Percentiles rank a stretch among this genome's conserved stretches.
These are phyloP conservation scores for Botryotinia convoluta DNA, from an alignment of 2,329 filamentous ascomycete species.

Conservation along the genomic window DNA sequence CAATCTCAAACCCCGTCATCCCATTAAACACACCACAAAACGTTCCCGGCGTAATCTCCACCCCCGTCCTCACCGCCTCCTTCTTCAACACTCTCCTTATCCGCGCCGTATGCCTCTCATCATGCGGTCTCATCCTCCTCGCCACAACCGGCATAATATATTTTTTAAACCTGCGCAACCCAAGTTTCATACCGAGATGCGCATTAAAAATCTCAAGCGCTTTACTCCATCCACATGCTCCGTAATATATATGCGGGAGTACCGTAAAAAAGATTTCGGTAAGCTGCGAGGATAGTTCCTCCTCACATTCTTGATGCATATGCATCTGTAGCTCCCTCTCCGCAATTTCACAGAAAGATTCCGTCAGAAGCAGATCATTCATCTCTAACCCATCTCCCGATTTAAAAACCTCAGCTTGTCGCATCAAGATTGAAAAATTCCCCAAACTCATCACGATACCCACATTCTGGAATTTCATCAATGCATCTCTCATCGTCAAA, in stretches of 20 bases:
- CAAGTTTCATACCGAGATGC: background rate
- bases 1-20: background rate
- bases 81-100: background rate
- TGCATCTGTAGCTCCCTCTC: background rate
- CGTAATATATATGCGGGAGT: background rate
- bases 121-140: background rate
- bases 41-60: background rate
- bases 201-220: background rate
- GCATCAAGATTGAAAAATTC: background rate
- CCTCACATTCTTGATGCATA: too few relatives aligned
- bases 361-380: too few relatives aligned
- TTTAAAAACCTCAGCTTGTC: background rate
- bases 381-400: accelerated
- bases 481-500: background rate
- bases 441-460: background rate
- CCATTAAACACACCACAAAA: background rate
- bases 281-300: background rate
- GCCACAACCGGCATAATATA: background rate
- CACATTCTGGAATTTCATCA: background rate
- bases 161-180: background rate
- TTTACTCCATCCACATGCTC: accelerated
- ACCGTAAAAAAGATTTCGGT: background rate
- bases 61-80: background rate
- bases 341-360: too few relatives aligned
- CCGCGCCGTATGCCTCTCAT: background rate